phyloP scores from a whole-genome alignment of 1,284 basidiomycete genomes.

The Rugosomyces carneus region DNA sequence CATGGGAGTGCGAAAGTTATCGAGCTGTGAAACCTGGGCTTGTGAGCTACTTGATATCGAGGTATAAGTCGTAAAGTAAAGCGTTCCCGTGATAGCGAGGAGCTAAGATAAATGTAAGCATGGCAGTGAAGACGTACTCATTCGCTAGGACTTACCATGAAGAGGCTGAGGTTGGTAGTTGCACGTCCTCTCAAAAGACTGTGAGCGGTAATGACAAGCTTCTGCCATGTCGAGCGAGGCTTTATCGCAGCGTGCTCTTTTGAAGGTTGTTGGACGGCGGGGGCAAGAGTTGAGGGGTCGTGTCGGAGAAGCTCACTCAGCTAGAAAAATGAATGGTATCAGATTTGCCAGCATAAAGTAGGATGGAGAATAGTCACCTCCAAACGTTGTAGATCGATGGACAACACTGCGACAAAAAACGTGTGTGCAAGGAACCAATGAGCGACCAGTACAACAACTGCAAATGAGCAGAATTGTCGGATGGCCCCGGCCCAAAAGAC shows the following conservation, averaged over 20 bases:
- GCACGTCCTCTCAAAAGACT: slow-evolving; percentile 65
- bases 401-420: slow-evolving; percentile 86
- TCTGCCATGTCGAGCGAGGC: slow-evolving; percentile 39
- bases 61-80: slow-evolving; percentile 70
- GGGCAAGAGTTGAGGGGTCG: slow-evolving; percentile 40
- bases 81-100: slow-evolving; percentile 62
- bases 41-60: slow-evolving; percentile 27
- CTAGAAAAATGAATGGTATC: slow-evolving; percentile 30
- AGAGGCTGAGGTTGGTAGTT: slow-evolving; percentile 73
- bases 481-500: slow-evolving; percentile 78
- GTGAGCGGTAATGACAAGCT: slow-evolving; percentile 36
- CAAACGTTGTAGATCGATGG: slow-evolving; percentile 86
- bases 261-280: slow-evolving; percentile 16
- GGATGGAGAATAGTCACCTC: slow-evolving; percentile 50
- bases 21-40: slow-evolving; percentile 21
- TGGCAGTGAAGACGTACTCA: slow-evolving; percentile 4
- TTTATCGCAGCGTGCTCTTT: slow-evolving; percentile 25
- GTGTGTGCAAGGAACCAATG: slow-evolving; percentile 96
- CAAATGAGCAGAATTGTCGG: slow-evolving; percentile 90
- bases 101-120: slow-evolving; percentile 32
- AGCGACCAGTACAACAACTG: slow-evolving; percentile 88
- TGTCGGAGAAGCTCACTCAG: slow-evolving; percentile 75
- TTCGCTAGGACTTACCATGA: slow-evolving; percentile 50
- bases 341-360: not conserved
- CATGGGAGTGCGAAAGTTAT: slow-evolving; percentile 27